Evolutionary conservation across 116 monocot species (phyloP), one percentile per base, ranked within the genome.

Genomic region (Thalassia testudinum): DNA sequence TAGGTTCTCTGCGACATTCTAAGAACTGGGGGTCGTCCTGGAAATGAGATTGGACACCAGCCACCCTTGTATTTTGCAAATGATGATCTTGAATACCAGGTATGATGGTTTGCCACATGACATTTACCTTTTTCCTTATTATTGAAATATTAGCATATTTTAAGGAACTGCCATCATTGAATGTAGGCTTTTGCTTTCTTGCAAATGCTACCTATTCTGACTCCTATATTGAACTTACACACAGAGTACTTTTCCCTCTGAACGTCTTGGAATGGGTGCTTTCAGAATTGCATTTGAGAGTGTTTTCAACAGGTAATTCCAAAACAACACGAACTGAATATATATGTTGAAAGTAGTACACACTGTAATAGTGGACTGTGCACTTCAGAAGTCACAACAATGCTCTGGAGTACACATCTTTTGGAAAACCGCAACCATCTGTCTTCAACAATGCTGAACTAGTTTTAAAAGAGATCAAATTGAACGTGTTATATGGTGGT

Each of bases 181-280:
- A 34, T 17, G 15, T 15, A 16, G 17, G 15, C 7, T 61, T 14
- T n/a, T 29, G 24, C 53, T 27, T 53, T 53, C 4, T 55, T 30
- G 7, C 15, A 7, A 20, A 2, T 45, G 45, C 2, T 45, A n/a
- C 45, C 15, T n/a, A 6, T 45, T 45, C 15, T 45, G 5, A 45
- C 45, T 45, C 19, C 15, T 45, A 2, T 15, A 6, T 45, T 45
- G 45, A 34, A 34, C 65, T 12, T 43, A 54, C 42, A n/a, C 53
- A 50, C 69, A 93, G 93, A 78, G 84, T 59, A 74, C 64, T 56
- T 93, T 93, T 74, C 84, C 84, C 68, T 62, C 78, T 45, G 81
- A 93, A 56, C 80, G 93, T 53, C 80, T 93, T 66, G 93, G 93
- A 62, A 87, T 93, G 93, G 93, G 93, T 70, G 93, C 93, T 63